Conservation (phyloP, 495 filamentous ascomycete species). For the Cudoniella acicularis region DNA sequence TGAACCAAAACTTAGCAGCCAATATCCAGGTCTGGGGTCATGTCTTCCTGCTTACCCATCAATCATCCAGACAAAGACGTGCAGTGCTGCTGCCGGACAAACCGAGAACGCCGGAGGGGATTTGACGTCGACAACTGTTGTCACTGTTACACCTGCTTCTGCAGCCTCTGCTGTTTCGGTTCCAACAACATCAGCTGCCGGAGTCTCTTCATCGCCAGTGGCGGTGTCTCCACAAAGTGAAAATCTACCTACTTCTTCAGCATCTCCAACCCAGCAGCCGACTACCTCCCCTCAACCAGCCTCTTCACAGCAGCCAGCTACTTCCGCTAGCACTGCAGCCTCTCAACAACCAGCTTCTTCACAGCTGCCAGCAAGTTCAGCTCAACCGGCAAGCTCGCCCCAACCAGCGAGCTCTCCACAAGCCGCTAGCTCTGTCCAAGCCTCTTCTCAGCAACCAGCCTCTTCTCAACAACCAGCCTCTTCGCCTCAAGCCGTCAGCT, state of each 20-base stretch:
- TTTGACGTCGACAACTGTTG: neutral
- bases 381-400: neutral
- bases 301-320: neutral
- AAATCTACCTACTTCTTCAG: no score
- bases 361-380: no score
- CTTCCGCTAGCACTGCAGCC: no score
- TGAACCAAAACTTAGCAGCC: neutral
- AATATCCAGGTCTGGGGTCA: neutral
- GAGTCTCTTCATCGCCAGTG: no score
- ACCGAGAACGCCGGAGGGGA: neutral
- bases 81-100: neutral
- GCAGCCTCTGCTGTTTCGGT: neutral
- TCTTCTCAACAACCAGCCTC: neutral
- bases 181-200: no score
- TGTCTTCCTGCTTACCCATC: neutral
- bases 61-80: neutral
- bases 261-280: neutral
- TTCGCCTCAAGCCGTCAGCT: neutral
- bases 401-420: neutral
- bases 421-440: neutral
- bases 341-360: no score
- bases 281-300: neutral
- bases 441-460: neutral
- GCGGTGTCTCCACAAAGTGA: no score
- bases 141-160: neutral